Percentiles rank a stretch among this genome's conserved stretches.
These are phyloP conservation scores for Chlorella vulgaris DNA, from an alignment of 139 green algal species.

Conservation along the genomic window DNA sequence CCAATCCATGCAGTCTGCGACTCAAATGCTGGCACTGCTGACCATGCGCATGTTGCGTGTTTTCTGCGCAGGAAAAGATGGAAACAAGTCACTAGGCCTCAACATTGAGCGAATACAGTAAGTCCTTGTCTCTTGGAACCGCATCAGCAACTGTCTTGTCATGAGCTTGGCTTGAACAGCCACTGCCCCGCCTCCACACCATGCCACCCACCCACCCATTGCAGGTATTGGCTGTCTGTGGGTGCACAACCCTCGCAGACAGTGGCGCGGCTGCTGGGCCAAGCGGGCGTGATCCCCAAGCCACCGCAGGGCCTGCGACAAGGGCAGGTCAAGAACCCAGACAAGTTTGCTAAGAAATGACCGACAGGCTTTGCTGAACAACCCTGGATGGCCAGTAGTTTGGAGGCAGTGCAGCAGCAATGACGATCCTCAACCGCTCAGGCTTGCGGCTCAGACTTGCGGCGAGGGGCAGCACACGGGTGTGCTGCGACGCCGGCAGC, in stretches of 20 bases:
- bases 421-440: too few relatives aligned
- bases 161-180: too few relatives aligned
- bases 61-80: constrained; percentile 66
- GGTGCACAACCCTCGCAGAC: constrained; percentile 80
- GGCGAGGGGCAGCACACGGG: too few relatives aligned
- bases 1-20: not conserved
- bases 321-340: constrained; percentile 52
- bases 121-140: not conserved
- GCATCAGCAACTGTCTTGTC: too few relatives aligned
- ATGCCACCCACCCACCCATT: too few relatives aligned
- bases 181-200: too few relatives aligned
- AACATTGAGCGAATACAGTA: constrained; percentile 82
- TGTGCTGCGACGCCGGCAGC: too few relatives aligned
- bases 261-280: constrained; percentile 72
- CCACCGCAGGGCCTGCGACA: constrained; percentile 45
- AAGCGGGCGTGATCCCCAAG: constrained; percentile 72
- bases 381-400: too few relatives aligned
- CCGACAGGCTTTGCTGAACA: too few relatives aligned
- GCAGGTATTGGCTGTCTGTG: constrained; percentile 87
- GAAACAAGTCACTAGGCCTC: constrained; percentile 85
- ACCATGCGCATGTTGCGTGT: not conserved
- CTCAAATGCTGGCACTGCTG: not conserved
- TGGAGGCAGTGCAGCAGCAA: too few relatives aligned
- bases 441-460: too few relatives aligned
- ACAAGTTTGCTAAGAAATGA: constrained; percentile 48